These are phyloP conservation scores for Penicillium flavigenum DNA, from an alignment of 495 filamentous ascomycete genomes.

Conservation along the genomic window DNA sequence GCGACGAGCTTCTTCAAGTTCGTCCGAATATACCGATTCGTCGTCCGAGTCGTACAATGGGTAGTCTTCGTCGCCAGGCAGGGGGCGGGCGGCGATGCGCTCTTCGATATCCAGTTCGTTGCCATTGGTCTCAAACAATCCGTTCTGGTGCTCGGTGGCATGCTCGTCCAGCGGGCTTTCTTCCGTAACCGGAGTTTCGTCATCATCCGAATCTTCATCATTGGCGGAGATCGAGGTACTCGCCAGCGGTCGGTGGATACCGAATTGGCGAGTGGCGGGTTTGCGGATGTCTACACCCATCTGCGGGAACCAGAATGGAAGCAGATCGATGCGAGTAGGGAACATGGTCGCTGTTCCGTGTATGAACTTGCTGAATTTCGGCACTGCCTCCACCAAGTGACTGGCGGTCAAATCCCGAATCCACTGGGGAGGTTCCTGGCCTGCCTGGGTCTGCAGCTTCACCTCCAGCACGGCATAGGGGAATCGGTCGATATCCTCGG, in stretches of 20 bases:
- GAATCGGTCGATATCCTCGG: slow-evolving; percentile 83
- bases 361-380: slow-evolving; percentile 99
- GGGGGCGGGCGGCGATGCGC: slow-evolving; percentile 60
- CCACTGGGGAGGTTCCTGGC: slow-evolving; percentile 97
- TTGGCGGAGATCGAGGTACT: slow-evolving; percentile 74
- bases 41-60: slow-evolving; percentile 92
- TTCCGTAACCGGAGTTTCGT: slow-evolving; percentile 39
- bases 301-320: slow-evolving; percentile 97
- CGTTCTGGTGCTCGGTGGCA: slow-evolving; percentile 23
- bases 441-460: slow-evolving; percentile 94
- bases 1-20: slow-evolving; percentile 68
- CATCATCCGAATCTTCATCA: slow-evolving; percentile 65
- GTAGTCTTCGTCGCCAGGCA: slow-evolving; percentile 66
- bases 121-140: slow-evolving; percentile 41
- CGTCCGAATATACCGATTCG: slow-evolving; percentile 65
- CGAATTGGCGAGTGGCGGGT: slow-evolving; percentile 78
- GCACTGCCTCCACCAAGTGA: slow-evolving; percentile 95
- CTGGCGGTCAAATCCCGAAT: slow-evolving; percentile 87
- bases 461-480: slow-evolving; percentile 97
- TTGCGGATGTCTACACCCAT: slow-evolving; percentile 99
- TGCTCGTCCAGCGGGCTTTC: slow-evolving; percentile 8
- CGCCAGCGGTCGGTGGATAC: slow-evolving; percentile 76
- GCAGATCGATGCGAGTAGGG: slow-evolving; percentile 80
- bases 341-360: slow-evolving; percentile 88
- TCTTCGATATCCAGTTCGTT: slow-evolving; percentile 74